Evolutionary conservation across 2,329 filamentous ascomycete species (phyloP).

Genomic region (Colletotrichum tropicicola): DNA sequence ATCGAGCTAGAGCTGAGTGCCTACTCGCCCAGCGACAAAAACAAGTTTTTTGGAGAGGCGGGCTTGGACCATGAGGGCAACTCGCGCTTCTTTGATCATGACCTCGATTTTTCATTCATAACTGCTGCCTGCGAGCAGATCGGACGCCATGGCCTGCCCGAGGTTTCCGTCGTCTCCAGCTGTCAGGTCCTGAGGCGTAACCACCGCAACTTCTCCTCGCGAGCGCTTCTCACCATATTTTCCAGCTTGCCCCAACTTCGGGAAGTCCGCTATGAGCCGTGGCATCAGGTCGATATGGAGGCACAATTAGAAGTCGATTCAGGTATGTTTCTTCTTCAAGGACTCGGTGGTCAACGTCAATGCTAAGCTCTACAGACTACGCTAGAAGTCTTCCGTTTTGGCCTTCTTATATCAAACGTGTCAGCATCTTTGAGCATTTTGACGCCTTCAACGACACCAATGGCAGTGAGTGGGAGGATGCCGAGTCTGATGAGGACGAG

Average conservation of each 20-base stretch:
- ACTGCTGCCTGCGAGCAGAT: slow-evolving; percentile 31
- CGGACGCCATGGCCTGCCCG: slow-evolving; percentile 33
- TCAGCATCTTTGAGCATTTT: slow-evolving; percentile 35
- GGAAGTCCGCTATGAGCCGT: slow-evolving; percentile 33
- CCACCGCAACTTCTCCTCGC: slow-evolving; percentile 34
- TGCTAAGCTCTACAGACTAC: slow-evolving; percentile 25
- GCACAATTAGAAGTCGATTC: slow-evolving; percentile 31
- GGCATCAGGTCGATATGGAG: slow-evolving; percentile 32
- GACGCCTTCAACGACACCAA: slow-evolving; percentile 22
- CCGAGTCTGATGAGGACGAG: slow-evolving; percentile 19
- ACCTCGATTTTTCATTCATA: slow-evolving; percentile 33
- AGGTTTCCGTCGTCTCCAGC: slow-evolving; percentile 31
- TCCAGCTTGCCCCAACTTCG: slow-evolving; percentile 32
- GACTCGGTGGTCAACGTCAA: too few relatives aligned
- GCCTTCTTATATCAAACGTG: slow-evolving; percentile 30
- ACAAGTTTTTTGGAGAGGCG: slow-evolving; percentile 31
- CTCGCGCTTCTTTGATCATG: slow-evolving; percentile 36
- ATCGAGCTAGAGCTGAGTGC: slow-evolving; percentile 37
- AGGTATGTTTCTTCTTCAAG: not conserved
- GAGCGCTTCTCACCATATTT: slow-evolving; percentile 32
- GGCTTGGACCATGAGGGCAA: slow-evolving; percentile 35
- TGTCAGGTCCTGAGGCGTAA: slow-evolving; percentile 33
- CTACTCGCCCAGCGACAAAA: slow-evolving; percentile 35
- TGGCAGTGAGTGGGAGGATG: slow-evolving; percentile 25
- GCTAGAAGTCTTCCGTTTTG: slow-evolving; percentile 33